Percentiles rank a stretch among this genome's conserved stretches.
phyloP scores from a whole-genome alignment of 768 basidiomycete genomes.

The Kwoniella mangroviensis region DNA sequence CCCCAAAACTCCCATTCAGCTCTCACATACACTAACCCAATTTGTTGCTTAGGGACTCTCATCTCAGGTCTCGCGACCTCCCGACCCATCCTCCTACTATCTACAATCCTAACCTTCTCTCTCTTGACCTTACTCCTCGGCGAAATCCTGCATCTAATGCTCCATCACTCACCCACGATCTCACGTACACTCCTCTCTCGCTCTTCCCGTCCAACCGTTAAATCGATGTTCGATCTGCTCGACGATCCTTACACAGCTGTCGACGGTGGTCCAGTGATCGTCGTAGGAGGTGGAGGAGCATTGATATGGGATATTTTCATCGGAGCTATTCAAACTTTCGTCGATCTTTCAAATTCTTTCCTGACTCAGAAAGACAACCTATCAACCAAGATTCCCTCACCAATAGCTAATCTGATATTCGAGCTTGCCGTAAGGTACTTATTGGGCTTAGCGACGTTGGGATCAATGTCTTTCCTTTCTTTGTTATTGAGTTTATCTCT shows the following conservation, averaged over 20 bases:
- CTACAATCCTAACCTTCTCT: conserved; percentile 42
- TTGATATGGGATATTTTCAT: conserved; percentile 44
- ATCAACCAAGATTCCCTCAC: neutral
- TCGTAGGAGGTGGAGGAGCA: conserved; percentile 35
- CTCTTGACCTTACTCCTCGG: conserved; percentile 37
- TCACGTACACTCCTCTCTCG: conserved; percentile 13
- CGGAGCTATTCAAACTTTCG: conserved; percentile 42
- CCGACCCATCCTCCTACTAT: conserved; percentile 41
- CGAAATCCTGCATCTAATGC: conserved; percentile 32
- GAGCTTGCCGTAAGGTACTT: conserved; percentile 36
- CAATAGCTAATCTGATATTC: conserved; percentile 15
- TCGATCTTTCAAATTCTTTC: conserved; percentile 29
- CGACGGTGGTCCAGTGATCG: conserved; percentile 26
- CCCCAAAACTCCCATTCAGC: no score
- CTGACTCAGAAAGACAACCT: conserved; percentile 2
- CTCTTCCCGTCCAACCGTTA: neutral
- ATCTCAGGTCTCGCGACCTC: conserved; percentile 51
- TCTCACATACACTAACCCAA: neutral
- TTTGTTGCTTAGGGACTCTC: conserved; percentile 34
- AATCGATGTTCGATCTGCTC: conserved; percentile 23
- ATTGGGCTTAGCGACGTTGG: conserved; percentile 45
- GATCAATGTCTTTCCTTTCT: conserved; percentile 45
- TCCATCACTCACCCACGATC: conserved; percentile 28
- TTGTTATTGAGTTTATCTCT: conserved; percentile 40
- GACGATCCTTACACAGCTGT: conserved; percentile 20